Evolutionary conservation across 495 filamentous ascomycete species (phyloP).

Genomic region (Apiosordaria backusii): DNA sequence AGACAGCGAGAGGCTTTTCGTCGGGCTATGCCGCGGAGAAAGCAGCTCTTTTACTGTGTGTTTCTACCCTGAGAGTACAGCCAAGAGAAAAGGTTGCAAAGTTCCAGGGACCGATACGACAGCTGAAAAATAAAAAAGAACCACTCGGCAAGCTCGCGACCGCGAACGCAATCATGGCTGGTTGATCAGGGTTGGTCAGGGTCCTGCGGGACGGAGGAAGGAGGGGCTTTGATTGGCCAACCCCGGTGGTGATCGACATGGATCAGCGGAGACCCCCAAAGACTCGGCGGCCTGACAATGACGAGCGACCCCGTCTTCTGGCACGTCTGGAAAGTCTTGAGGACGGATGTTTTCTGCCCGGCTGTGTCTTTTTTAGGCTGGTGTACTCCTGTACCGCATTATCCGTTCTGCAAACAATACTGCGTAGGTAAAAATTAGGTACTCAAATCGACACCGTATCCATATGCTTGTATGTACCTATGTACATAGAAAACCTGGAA

Average conservation of each 20-base stretch:
- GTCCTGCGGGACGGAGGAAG: slow-evolving; percentile 1
- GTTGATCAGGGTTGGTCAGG: neutral
- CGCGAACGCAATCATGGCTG: neutral
- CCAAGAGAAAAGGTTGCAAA: neutral
- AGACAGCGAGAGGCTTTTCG: no score
- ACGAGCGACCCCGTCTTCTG: neutral
- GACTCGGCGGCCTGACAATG: slow-evolving; percentile 1
- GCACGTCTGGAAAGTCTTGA: neutral
- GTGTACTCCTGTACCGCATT: no score
- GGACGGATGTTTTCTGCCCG: neutral
- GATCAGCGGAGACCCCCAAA: slow-evolving; percentile 8
- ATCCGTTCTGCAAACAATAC: no score
- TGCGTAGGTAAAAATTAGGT: neutral
- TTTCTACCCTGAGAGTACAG: no score
- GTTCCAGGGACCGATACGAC: neutral
- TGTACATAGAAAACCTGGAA: neutral
- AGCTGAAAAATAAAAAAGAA: neutral
- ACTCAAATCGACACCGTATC: neutral
- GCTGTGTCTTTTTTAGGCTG: neutral
- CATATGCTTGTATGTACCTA: no score
- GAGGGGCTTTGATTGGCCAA: neutral
- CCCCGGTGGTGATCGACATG: slow-evolving; percentile 1
- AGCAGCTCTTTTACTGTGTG: no score
- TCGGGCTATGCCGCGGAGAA: no score
- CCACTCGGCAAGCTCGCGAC: neutral